Conservation (phyloP, 2,329 filamentous ascomycete species). For the Coniochaeta sp. region DNA sequence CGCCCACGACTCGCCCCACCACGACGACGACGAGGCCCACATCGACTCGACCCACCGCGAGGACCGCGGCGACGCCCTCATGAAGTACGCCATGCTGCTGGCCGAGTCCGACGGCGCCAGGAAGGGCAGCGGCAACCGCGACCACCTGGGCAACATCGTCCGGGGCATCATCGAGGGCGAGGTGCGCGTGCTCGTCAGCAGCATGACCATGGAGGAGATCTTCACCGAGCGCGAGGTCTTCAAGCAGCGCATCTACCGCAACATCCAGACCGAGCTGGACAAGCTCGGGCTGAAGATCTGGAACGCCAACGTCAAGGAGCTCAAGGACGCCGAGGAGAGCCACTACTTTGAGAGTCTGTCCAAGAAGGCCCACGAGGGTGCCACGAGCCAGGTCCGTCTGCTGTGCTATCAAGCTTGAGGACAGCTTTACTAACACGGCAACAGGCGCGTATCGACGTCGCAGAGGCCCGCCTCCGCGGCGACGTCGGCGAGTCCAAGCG, state of each 20-base stretch:
- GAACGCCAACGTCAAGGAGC: conserved; percentile 60
- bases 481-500: conserved; percentile 73
- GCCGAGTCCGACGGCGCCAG: conserved; percentile 45
- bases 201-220: conserved; percentile 91
- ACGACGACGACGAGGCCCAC: conserved; percentile 9
- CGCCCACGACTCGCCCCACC: conserved; percentile 1
- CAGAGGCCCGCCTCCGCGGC: conserved; percentile 56
- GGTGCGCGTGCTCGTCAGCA: conserved; percentile 72
- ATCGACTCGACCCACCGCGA: conserved; percentile 25
- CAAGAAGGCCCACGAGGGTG: conserved; percentile 78
- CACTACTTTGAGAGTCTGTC: conserved; percentile 78
- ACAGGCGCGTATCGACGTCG: conserved; percentile 46
- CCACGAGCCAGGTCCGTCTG: conserved; percentile 64
- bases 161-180: conserved; percentile 89
- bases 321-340: conserved; percentile 75
- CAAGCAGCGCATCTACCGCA: conserved; percentile 62
- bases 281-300: conserved; percentile 74
- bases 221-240: conserved; percentile 26
- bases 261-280: conserved; percentile 71
- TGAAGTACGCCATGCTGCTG: conserved; percentile 76
- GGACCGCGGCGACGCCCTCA: conserved; percentile 55
- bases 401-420: too few relatives aligned
- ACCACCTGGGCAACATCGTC: conserved; percentile 69
- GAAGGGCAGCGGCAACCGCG: conserved; percentile 27
- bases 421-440: neutral